phyloP scores from a whole-genome alignment of 192 early-diverging fungal genomes.

The Cetraspora pellucida region DNA sequence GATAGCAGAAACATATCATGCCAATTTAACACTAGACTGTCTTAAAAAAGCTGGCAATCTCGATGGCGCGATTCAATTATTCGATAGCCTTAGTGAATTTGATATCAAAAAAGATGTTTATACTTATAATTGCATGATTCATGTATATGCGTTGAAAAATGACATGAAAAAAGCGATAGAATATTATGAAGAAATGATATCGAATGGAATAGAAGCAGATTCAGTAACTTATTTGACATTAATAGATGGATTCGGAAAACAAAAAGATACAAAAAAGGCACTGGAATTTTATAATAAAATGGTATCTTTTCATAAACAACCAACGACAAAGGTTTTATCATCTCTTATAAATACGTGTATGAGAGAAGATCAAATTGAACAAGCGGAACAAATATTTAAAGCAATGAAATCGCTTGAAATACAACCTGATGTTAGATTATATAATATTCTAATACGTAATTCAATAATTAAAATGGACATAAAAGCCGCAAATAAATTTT shows the following conservation, averaged over 20 bases:
- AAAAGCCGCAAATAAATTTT: slow-evolving; percentile 39
- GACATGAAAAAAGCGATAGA: slow-evolving; percentile 11
- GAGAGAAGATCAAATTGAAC: slow-evolving; percentile 31
- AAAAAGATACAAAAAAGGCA: slow-evolving; percentile 37
- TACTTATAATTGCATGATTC: background rate
- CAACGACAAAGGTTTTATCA: slow-evolving; percentile 40
- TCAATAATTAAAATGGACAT: slow-evolving; percentile 40
- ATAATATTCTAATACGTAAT: slow-evolving; percentile 48
- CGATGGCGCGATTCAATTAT: background rate
- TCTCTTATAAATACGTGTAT: slow-evolving; percentile 45
- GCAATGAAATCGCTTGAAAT: slow-evolving; percentile 39
- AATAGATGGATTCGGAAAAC: slow-evolving; percentile 33
- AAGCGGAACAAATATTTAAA: slow-evolving; percentile 40
- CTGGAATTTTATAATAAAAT: slow-evolving; percentile 37
- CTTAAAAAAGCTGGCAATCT: background rate
- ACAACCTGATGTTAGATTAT: slow-evolving; percentile 43
- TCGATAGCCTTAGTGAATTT: background rate
- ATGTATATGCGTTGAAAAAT: background rate
- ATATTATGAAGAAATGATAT: slow-evolving; percentile 28
- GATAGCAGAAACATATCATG: too few relatives aligned
- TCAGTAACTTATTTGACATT: slow-evolving; percentile 35
- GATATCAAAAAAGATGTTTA: background rate
- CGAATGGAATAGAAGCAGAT: slow-evolving; percentile 22
- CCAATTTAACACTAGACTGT: background rate
- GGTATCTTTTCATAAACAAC: slow-evolving; percentile 25